These are phyloP conservation scores for Pleurozium schreberi DNA, from an alignment of 225 moss, liverwort and hornwort genomes.

Conservation along the genomic window DNA sequence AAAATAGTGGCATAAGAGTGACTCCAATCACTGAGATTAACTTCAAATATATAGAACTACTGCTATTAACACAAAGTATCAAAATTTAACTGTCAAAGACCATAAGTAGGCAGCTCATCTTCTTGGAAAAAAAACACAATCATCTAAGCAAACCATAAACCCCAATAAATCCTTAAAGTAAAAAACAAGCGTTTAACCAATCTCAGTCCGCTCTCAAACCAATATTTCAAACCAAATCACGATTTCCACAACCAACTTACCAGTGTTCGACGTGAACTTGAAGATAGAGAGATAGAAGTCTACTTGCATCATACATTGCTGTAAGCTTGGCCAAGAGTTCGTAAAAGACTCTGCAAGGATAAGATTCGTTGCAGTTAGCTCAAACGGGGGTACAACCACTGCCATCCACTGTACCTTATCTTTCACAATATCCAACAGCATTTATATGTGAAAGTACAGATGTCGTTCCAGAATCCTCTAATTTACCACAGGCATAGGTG, in stretches of 20 bases:
- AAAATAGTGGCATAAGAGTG: neutral
- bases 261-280: constrained; percentile 54
- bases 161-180: neutral
- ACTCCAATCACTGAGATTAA: neutral
- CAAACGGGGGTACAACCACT: neutral
- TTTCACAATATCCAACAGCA: neutral
- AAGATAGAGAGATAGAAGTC: constrained; percentile 53
- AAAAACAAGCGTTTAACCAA: neutral
- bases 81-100: neutral
- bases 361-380: neutral
- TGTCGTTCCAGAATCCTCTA: neutral
- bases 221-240: neutral
- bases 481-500: neutral
- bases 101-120: neutral
- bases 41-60: neutral
- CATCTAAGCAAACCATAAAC: neutral
- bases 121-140: neutral
- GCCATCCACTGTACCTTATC: neutral
- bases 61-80: neutral
- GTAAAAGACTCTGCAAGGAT: constrained; percentile 52
- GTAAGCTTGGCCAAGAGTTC: constrained; percentile 59
- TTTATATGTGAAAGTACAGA: neutral
- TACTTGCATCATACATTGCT: constrained; percentile 56
- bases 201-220: neutral
- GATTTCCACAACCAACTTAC: constrained; percentile 25